Percentiles rank a stretch among this genome's conserved stretches.
Evolutionary conservation across 2,329 filamentous ascomycete species (phyloP).

Genomic region (Tolypocladium cylindrosporum): DNA sequence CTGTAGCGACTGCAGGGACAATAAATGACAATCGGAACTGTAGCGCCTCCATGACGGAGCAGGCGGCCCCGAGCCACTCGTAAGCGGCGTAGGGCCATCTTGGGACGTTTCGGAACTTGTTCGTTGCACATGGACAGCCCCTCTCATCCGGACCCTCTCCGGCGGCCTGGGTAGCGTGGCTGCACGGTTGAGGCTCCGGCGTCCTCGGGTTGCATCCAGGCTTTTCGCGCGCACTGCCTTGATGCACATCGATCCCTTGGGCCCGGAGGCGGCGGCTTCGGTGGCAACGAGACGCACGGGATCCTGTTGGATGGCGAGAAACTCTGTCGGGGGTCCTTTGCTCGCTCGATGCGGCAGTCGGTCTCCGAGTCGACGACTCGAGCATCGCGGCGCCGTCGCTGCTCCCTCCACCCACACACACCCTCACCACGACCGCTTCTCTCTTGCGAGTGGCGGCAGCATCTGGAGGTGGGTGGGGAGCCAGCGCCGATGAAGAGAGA

Average conservation of each 20-base stretch:
- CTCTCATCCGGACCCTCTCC: neutral
- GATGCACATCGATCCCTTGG: neutral
- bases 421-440: neutral
- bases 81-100: neutral
- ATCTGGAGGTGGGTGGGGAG: neutral
- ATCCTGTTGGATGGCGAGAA: neutral
- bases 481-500: neutral
- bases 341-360: neutral
- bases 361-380: neutral
- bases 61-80: neutral
- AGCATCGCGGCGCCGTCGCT: neutral
- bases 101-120: neutral
- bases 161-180: neutral
- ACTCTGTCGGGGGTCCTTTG: neutral
- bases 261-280: neutral
- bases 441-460: neutral
- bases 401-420: neutral
- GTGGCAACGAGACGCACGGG: neutral
- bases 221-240: neutral
- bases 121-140: neutral
- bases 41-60: neutral
- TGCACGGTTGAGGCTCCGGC: slow-evolving; percentile 1
- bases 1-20: neutral
- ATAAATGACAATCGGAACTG: neutral
- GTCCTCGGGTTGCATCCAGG: neutral